Conservation (phyloP, 2,329 filamentous ascomycete genomes). For the Ustulina deusta region DNA sequence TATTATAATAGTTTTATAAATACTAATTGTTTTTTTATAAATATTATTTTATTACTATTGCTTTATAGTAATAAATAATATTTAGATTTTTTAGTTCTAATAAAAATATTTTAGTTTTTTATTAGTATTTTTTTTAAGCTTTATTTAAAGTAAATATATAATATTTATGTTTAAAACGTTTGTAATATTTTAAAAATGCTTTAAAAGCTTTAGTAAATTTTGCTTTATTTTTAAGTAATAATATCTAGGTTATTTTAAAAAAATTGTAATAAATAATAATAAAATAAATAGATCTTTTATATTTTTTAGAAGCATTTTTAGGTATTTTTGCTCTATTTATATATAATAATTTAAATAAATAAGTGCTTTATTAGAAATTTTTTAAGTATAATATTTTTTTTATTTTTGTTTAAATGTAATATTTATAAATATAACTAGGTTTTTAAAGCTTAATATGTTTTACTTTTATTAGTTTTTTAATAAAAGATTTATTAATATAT, state of each 20-base stretch:
- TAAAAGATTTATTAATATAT: too few species aligned
- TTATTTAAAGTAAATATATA: not conserved
- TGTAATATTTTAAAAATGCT: not conserved
- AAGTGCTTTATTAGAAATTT: too few species aligned
- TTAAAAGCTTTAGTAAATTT: not conserved
- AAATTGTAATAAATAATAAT: not conserved
- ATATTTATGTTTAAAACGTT: not conserved
- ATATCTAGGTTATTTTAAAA: not conserved
- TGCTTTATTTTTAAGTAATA: not conserved
- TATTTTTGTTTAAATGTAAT: too few species aligned
- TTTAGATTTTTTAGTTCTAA: not conserved
- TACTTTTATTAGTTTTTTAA: too few species aligned
- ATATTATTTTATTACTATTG: not conserved
- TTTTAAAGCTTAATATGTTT: too few species aligned
- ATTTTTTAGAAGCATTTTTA: too few species aligned
- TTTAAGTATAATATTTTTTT: too few species aligned
- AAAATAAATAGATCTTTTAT: too few species aligned
- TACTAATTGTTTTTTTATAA: not conserved
- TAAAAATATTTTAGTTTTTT: not conserved
- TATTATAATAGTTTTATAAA: not conserved
- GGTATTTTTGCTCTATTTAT: too few species aligned
- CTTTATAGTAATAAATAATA: not conserved
- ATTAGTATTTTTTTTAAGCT: not conserved
- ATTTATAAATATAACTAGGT: too few species aligned
- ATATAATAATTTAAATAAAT: too few species aligned